Evolutionary conservation across 2,329 filamentous ascomycete genomes (phyloP).

Genomic region (Cladosporium cucumerinum): DNA sequence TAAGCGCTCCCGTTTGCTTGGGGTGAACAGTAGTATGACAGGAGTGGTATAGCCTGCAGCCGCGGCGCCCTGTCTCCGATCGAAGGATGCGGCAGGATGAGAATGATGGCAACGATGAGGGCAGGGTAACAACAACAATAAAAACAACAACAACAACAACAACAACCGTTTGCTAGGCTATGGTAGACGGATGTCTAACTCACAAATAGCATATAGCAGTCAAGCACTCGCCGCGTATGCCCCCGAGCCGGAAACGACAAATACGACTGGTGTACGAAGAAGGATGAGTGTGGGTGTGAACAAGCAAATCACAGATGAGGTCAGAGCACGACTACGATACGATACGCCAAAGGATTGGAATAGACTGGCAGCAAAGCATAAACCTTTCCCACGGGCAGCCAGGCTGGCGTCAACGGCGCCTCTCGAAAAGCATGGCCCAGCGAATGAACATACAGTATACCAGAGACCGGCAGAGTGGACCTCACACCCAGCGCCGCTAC

Average conservation of each 20-base stretch:
- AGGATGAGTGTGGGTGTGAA: background rate
- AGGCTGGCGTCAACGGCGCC: background rate
- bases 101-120: background rate
- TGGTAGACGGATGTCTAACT: background rate
- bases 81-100: background rate
- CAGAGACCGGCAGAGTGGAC: background rate
- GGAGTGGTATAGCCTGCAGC: conserved; percentile 10
- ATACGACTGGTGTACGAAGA: background rate
- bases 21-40: conserved; percentile 1
- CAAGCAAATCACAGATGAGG: conserved; percentile 2
- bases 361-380: background rate
- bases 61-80: background rate
- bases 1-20: conserved; percentile 6
- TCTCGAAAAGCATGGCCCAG: background rate
- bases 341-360: background rate
- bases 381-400: background rate
- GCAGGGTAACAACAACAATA: too few relatives aligned
- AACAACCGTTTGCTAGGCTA: background rate
- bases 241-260: background rate
- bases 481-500: background rate
- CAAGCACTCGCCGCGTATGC: background rate
- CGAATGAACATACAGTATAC: background rate
- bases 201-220: background rate
- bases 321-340: background rate
- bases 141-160: too few relatives aligned